These are phyloP conservation scores for Colletotrichum sublineola DNA, from an alignment of 2,329 filamentous ascomycete species.

Conservation along the genomic window DNA sequence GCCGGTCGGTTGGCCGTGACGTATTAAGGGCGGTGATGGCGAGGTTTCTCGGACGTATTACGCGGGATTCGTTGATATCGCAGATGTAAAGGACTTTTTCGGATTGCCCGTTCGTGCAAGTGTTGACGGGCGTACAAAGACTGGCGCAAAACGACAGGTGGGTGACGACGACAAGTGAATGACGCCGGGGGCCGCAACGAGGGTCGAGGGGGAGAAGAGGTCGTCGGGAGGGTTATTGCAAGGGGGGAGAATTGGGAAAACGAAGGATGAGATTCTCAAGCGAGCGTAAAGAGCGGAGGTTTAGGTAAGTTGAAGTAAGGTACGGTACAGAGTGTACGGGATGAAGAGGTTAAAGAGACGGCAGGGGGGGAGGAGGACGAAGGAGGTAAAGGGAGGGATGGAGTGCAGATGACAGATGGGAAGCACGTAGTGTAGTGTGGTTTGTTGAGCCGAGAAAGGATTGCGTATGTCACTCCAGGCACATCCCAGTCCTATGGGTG, in stretches of 20 bases:
- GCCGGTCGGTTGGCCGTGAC: background rate
- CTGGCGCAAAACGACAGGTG: background rate
- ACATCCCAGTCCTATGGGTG: constrained; percentile 32
- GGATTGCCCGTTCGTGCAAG: background rate
- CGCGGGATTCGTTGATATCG: background rate
- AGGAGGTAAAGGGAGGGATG: background rate
- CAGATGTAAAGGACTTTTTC: constrained; percentile 6
- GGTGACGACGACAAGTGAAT: constrained; percentile 16
- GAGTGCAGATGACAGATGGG: background rate
- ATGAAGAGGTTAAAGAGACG: constrained; percentile 7
- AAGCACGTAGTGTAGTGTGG: background rate
- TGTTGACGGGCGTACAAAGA: constrained; percentile 26
- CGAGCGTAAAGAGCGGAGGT: constrained; percentile 17
- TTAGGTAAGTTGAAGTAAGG: constrained; percentile 17
- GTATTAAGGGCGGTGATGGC: background rate
- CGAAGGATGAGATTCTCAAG: constrained; percentile 18
- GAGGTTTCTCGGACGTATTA: constrained; percentile 2
- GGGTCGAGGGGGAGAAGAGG: constrained; percentile 19
- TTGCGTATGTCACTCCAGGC: constrained; percentile 41
- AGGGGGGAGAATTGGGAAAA: constrained; percentile 10
- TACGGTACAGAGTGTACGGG: constrained; percentile 1
- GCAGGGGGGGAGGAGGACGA: constrained; percentile 20
- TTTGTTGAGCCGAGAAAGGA: constrained; percentile 37
- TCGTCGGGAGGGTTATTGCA: constrained; percentile 15
- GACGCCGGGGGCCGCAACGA: constrained; percentile 21